These are phyloP conservation scores for Kuraishia ogatae DNA, from an alignment of 805 yeast species.

Conservation along the genomic window DNA sequence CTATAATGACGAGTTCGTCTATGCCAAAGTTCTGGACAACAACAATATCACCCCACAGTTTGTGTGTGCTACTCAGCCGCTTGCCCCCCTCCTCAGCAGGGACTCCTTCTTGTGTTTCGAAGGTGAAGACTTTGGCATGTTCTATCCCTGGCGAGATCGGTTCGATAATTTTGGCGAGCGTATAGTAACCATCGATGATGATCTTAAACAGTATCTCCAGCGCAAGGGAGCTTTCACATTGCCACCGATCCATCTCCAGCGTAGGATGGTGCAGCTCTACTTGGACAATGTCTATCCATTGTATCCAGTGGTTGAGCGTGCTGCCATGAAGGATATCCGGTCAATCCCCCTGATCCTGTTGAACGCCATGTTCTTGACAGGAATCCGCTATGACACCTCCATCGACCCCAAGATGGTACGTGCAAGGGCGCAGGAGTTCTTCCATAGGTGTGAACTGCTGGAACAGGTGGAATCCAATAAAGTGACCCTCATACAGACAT, in stretches of 20 bases:
- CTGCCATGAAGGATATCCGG: slow-evolving; percentile 10
- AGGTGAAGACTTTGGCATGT: slow-evolving; percentile 20
- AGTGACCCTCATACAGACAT: slow-evolving; percentile 19
- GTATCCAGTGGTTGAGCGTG: slow-evolving; percentile 20
- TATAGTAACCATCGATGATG: slow-evolving; percentile 13
- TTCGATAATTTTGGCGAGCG: slow-evolving; percentile 10
- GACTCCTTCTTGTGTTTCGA: slow-evolving; percentile 21
- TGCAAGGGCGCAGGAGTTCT: slow-evolving; percentile 13
- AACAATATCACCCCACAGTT: slow-evolving; percentile 17
- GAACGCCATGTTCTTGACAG: slow-evolving; percentile 19
- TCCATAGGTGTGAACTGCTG: slow-evolving; percentile 16
- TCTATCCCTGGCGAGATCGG: slow-evolving; percentile 22
- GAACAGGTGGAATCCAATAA: slow-evolving; percentile 19
- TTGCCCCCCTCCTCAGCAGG: slow-evolving; percentile 21
- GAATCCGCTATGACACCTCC: slow-evolving; percentile 14
- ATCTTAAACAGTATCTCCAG: slow-evolving; percentile 13
- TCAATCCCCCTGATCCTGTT: slow-evolving; percentile 15
- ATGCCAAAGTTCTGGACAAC: slow-evolving; percentile 15
- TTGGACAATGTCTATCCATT: slow-evolving; percentile 19
- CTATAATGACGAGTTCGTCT: slow-evolving; percentile 15
- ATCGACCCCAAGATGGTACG: slow-evolving; percentile 10
- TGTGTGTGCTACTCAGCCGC: slow-evolving; percentile 22
- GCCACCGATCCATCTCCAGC: slow-evolving; percentile 15
- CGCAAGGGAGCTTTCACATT: slow-evolving; percentile 16
- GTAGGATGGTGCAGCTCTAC: slow-evolving; percentile 12